phyloP scores from a whole-genome alignment of 768 basidiomycete genomes.

The Mycena kentingensis region DNA sequence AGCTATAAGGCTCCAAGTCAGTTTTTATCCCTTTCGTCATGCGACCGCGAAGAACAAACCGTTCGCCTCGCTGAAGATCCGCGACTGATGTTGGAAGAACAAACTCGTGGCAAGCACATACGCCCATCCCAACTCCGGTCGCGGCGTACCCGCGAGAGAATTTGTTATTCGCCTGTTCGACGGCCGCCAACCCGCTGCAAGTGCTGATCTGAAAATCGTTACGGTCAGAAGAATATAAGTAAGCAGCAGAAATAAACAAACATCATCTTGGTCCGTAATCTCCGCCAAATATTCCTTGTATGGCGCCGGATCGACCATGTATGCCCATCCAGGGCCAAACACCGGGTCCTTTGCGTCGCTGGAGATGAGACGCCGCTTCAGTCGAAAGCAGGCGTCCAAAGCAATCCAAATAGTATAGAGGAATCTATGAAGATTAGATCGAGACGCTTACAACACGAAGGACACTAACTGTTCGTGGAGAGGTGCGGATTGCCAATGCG shows the following conservation, averaged over 20 bases:
- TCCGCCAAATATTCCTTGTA: too few relatives aligned
- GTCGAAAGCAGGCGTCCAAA: constrained; percentile 32
- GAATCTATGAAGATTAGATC: constrained; percentile 17
- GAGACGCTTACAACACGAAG: neutral
- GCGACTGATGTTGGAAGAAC: too few relatives aligned
- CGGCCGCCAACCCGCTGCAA: too few relatives aligned
- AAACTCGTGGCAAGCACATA: constrained; percentile 5
- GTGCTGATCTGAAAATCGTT: too few relatives aligned
- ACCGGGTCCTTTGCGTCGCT: constrained; percentile 20
- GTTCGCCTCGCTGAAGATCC: constrained; percentile 2
- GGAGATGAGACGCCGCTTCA: constrained; percentile 24
- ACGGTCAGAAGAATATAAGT: too few relatives aligned
- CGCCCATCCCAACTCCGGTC: constrained; percentile 1
- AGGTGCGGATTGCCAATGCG: constrained; percentile 21
- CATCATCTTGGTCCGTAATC: too few relatives aligned
- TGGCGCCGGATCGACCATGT: constrained; percentile 28
- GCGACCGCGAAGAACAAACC: too few relatives aligned
- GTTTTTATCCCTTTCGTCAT: neutral
- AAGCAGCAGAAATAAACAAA: too few relatives aligned
- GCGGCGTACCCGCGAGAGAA: neutral
- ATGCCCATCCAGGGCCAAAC: constrained; percentile 27
- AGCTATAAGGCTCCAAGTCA: neutral
- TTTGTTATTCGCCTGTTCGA: neutral
- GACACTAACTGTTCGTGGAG: constrained; percentile 4
- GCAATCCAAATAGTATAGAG: constrained; percentile 28